Evolutionary conservation across 257 asterid genomes (phyloP).

Genomic region (Rehmannia glutinosa): DNA sequence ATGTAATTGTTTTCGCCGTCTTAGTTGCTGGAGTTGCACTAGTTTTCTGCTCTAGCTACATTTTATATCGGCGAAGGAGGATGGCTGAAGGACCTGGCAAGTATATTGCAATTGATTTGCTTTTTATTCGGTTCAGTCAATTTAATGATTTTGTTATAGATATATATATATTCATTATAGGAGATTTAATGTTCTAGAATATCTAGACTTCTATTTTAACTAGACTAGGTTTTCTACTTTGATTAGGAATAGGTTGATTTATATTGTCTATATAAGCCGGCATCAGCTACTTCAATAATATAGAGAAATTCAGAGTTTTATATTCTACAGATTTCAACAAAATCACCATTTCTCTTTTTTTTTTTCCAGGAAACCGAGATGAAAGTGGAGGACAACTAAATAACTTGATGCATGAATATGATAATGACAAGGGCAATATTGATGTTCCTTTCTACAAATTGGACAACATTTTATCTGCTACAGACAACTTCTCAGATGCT

Average conservation of each 20-base stretch:
- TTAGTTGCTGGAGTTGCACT: slow-evolving; percentile 13
- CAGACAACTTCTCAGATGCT: slow-evolving; percentile 41
- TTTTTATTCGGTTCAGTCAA: background rate
- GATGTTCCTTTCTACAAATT: slow-evolving; percentile 39
- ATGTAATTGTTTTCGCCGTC: slow-evolving; percentile 7
- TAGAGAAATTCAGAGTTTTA: too few species aligned
- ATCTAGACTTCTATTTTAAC: too few species aligned
- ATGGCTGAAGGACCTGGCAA: slow-evolving; percentile 15
- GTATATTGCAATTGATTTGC: background rate
- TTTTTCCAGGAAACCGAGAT: slow-evolving; percentile 7
- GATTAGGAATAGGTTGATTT: too few species aligned
- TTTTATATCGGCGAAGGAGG: slow-evolving; percentile 24
- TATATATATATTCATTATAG: too few species aligned
- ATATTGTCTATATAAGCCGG: too few species aligned
- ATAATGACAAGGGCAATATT: slow-evolving; percentile 25
- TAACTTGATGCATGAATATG: slow-evolving; percentile 27
- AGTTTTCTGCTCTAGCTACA: slow-evolving; percentile 14
- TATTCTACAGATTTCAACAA: too few species aligned
- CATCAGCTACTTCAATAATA: too few species aligned
- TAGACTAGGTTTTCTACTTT: too few species aligned
- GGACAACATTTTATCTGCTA: slow-evolving; percentile 41
- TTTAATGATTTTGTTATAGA: too few species aligned
- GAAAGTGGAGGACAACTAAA: slow-evolving; percentile 18
- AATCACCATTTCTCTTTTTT: background rate
- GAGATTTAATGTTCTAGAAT: too few species aligned